Evolutionary conservation across 2,329 filamentous ascomycete species (phyloP).

Genomic region (Talaromyces sp.): DNA sequence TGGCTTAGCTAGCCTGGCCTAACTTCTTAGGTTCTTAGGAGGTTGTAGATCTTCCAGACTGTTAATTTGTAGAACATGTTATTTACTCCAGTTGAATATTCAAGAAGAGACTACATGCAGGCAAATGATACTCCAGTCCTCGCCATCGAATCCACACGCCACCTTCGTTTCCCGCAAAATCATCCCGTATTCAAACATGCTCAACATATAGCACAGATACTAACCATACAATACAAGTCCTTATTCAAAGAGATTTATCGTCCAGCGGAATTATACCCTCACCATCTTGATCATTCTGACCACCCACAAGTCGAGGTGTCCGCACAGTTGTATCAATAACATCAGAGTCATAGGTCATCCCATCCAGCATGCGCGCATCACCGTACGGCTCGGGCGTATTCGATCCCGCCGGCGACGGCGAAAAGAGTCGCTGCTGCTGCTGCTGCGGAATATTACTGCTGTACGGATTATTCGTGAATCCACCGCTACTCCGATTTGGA

Average conservation of each 20-base stretch:
- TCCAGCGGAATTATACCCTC: slow-evolving; percentile 5
- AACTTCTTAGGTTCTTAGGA: no score
- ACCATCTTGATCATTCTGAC: slow-evolving; percentile 22
- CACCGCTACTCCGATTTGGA: slow-evolving; percentile 21
- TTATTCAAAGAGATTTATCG: not conserved
- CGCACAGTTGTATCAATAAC: slow-evolving; percentile 64
- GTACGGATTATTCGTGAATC: slow-evolving; percentile 9
- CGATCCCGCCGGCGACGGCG: slow-evolving; percentile 34
- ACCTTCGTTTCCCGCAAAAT: slow-evolving; percentile 23
- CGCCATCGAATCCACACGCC: not conserved
- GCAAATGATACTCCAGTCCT: slow-evolving; percentile 11
- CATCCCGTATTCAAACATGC: slow-evolving; percentile 2
- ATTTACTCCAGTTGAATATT: no score
- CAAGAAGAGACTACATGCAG: not conserved
- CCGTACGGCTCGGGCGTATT: slow-evolving; percentile 39
- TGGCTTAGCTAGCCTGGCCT: not conserved
- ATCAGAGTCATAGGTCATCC: slow-evolving; percentile 60
- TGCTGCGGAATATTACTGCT: slow-evolving; percentile 27
- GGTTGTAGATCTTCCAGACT: not conserved
- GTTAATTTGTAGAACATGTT: not conserved
- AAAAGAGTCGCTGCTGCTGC: slow-evolving; percentile 30
- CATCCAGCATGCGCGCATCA: slow-evolving; percentile 66
- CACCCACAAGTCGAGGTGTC: slow-evolving; percentile 52
- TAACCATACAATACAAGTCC: not conserved
- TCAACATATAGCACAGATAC: not conserved